These are phyloP conservation scores for Excoecaria cochinchinensis DNA, from an alignment of 345 rosid genomes.

Conservation along the genomic window DNA sequence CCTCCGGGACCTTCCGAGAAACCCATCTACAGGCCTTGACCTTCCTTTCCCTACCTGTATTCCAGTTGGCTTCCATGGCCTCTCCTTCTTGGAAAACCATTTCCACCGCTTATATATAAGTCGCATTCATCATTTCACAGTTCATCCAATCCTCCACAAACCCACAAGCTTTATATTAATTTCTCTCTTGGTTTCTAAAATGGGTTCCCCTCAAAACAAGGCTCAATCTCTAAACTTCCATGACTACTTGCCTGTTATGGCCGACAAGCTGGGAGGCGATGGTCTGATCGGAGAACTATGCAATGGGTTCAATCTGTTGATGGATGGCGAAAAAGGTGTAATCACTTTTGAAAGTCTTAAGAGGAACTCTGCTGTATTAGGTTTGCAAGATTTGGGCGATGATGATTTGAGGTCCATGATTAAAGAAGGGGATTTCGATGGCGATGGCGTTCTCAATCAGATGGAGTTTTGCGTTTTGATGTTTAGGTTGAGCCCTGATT, in stretches of 20 bases:
- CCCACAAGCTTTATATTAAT: not conserved
- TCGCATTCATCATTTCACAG: not conserved
- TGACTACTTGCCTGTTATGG: constrained; percentile 76
- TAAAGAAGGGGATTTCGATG: constrained; percentile 70
- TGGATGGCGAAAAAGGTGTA: constrained; percentile 64
- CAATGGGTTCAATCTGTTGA: constrained; percentile 70
- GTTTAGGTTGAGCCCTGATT: constrained; percentile 83
- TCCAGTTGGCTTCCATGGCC: constrained; percentile 54
- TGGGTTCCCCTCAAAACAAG: constrained; percentile 18
- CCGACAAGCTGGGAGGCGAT: constrained; percentile 74
- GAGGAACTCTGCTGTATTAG: constrained; percentile 57
- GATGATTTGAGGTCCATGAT: constrained; percentile 69
- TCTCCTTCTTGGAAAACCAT: constrained; percentile 37
- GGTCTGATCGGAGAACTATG: constrained; percentile 73
- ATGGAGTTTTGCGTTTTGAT: constrained; percentile 93
- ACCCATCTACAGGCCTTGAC: constrained; percentile 23
- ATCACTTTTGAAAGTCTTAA: constrained; percentile 72
- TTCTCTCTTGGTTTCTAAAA: not conserved
- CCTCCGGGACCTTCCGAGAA: constrained; percentile 16
- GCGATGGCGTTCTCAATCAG: constrained; percentile 75
- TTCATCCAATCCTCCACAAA: not conserved
- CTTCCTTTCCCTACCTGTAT: constrained; percentile 40
- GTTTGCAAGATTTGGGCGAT: constrained; percentile 67
- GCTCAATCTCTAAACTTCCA: constrained; percentile 40
- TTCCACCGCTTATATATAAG: too few species aligned